Evolutionary conservation across 257 asterid species (phyloP).

Genomic region (Nicotiana noctiflora): DNA sequence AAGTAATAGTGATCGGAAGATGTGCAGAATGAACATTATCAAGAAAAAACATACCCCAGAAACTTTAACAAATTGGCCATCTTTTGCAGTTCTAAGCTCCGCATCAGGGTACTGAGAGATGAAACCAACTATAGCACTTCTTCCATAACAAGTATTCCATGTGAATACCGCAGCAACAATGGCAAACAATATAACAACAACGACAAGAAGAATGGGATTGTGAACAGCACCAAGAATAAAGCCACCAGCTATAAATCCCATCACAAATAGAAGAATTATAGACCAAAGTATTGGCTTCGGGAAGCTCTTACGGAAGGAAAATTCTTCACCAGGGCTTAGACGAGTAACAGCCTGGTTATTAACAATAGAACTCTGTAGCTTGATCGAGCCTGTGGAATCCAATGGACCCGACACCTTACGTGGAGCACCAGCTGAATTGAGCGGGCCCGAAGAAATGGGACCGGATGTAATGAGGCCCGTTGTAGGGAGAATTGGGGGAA

Average conservation of each 20-base stretch:
- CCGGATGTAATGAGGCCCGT: conserved; percentile 92
- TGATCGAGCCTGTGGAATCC: conserved; percentile 54
- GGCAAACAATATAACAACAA: conserved; percentile 40
- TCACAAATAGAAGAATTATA: conserved; percentile 57
- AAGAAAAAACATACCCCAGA: conserved; percentile 63
- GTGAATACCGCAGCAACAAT: conserved; percentile 42
- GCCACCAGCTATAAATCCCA: conserved; percentile 92
- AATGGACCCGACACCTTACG: conserved; percentile 73
- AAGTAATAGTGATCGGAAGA: neutral
- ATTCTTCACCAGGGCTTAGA: conserved; percentile 55
- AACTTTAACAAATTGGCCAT: conserved; percentile 84
- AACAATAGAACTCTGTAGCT: conserved; percentile 38
- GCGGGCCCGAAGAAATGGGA: conserved; percentile 69
- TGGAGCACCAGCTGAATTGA: conserved; percentile 71
- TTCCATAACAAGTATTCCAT: conserved; percentile 82
- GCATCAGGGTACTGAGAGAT: conserved; percentile 65
- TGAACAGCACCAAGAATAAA: conserved; percentile 78
- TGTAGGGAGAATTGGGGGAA: conserved; percentile 65
- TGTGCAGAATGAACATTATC: neutral
- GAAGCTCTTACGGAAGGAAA: conserved; percentile 58
- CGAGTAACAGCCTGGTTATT: conserved; percentile 77
- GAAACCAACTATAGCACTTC: conserved; percentile 55
- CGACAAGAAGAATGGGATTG: conserved; percentile 57
- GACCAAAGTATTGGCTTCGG: conserved; percentile 72
- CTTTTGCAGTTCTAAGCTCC: conserved; percentile 75